phyloP scores from a whole-genome alignment of 495 filamentous ascomycete genomes.

The Penicillium ochrochloron region DNA sequence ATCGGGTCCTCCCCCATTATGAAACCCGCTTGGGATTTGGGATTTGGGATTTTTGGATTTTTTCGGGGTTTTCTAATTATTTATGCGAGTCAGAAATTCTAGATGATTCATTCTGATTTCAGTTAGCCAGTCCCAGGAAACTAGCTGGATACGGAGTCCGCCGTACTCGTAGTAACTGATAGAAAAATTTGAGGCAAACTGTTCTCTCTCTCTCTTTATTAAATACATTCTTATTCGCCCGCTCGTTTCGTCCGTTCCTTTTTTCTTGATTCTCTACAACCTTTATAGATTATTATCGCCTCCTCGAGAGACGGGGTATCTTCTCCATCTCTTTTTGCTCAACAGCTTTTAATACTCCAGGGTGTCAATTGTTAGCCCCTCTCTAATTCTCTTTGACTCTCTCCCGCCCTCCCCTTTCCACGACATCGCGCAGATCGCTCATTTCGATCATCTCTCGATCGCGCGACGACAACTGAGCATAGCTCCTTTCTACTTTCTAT shows the following conservation, averaged over 20 bases:
- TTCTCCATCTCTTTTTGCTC: not conserved
- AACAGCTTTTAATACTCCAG: not conserved
- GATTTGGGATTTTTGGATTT: not conserved
- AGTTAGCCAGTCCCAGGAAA: not conserved
- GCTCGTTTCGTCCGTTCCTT: slow-evolving; percentile 1
- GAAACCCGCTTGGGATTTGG: not conserved
- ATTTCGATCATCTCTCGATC: not conserved
- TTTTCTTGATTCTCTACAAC: not conserved
- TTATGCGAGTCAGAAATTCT: not conserved
- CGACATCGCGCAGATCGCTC: not conserved
- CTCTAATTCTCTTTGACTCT: not conserved
- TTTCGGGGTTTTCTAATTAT: not conserved
- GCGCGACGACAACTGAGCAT: not conserved
- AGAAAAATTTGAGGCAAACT: not conserved
- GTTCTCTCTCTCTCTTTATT: not conserved
- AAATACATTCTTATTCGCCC: slow-evolving; percentile 7
- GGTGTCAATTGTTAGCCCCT: not conserved
- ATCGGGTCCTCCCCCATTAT: not conserved
- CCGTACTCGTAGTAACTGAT: not conserved
- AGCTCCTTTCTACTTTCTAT: not conserved
- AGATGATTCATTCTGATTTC: not conserved
- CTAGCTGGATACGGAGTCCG: not conserved
- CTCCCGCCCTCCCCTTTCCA: not conserved
- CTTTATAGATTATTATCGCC: not conserved
- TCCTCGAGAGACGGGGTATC: not conserved